Base-by-base conservation (phyloP, 768 basidiomycete species). In the Calocybe cyanea region DNA sequence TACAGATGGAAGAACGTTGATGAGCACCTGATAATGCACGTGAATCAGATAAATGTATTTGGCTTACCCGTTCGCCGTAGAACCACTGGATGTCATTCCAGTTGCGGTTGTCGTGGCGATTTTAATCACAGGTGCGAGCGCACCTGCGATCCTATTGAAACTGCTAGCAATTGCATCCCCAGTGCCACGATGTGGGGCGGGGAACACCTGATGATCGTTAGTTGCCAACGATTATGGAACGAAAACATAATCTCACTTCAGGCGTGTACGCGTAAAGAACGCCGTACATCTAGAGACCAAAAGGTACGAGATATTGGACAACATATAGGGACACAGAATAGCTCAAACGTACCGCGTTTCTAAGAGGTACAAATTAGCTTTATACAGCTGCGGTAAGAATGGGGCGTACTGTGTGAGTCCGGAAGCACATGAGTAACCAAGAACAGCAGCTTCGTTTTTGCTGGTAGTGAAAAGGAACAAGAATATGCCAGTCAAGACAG, bases 241-340 rank as follows among this genome's bases (percentile, higher is more conserved):
- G 19, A 11, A 31, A 20, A 19, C n/a, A 20, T 28, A n/a, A n/a
- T 51, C 57, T 23, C 28, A 65, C 74, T 55, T 81, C 78, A 1
- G 79, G 79, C 7, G 79, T 80, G 52, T 78, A 79, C 1, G 77
- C 77, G 43, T 73, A 81, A 11, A 78, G 63, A 8, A 77, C 68
- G 8, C 75, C 77, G 48, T 77, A 77, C 73, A 75, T 73, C 70
- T 46, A 20, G 17, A 13, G n/a, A 10, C 23, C 39, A 53, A 15
- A 18, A 33, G 13, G 31, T 3, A 2, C n/a, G 17, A 38, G 30
- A 52, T 33, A 15, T 5, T 28, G 24, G 23, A 28, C 21, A 38
- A 25, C 23, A 31, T 9, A n/a, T n/a, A n/a, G n/a, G 3, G 38
- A 30, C 34, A 4, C 6, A 13, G 7, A 31, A 25, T 21, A 30